phyloP scores from a whole-genome alignment of 1,284 basidiomycete genomes.

The Mixia osmundae region DNA sequence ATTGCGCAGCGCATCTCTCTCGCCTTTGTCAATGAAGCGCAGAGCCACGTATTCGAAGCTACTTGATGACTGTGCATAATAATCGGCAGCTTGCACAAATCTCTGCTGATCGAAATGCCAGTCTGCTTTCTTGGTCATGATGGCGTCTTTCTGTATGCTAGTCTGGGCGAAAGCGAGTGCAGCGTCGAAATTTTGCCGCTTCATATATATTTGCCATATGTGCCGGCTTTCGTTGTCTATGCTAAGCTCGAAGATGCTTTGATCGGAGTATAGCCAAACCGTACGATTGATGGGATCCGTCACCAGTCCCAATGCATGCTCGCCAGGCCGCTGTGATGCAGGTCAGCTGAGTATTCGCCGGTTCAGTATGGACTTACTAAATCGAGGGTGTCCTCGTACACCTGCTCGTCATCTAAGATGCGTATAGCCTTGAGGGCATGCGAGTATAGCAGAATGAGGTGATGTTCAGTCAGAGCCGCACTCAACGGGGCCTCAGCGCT shows the following conservation, averaged over 20 bases:
- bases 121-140: conserved; percentile 65
- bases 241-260: conserved; percentile 70
- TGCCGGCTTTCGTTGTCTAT: conserved; percentile 74
- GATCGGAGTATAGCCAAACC: conserved; percentile 83
- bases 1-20: conserved; percentile 75
- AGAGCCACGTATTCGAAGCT: conserved; percentile 83
- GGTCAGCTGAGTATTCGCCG: neutral
- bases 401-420: conserved; percentile 51
- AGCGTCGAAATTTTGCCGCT: conserved; percentile 46
- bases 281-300: conserved; percentile 68
- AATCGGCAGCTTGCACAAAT: conserved; percentile 76
- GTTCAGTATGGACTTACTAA: conserved; percentile 32
- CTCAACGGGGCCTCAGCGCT: conserved; percentile 35
- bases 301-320: conserved; percentile 45
- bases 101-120: conserved; percentile 56
- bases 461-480: conserved; percentile 71
- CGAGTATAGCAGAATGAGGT: conserved; percentile 65
- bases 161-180: conserved; percentile 55
- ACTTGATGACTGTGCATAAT: conserved; percentile 65
- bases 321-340: conserved; percentile 25
- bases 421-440: conserved; percentile 58
- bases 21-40: conserved; percentile 66
- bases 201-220: conserved; percentile 78
- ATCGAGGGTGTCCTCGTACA: conserved; percentile 62
- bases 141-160: conserved; percentile 51